Percentiles rank a stretch among this genome's conserved stretches.
Evolutionary conservation across 257 asterid genomes (phyloP).

Genomic region (Fraxinus anomala): DNA sequence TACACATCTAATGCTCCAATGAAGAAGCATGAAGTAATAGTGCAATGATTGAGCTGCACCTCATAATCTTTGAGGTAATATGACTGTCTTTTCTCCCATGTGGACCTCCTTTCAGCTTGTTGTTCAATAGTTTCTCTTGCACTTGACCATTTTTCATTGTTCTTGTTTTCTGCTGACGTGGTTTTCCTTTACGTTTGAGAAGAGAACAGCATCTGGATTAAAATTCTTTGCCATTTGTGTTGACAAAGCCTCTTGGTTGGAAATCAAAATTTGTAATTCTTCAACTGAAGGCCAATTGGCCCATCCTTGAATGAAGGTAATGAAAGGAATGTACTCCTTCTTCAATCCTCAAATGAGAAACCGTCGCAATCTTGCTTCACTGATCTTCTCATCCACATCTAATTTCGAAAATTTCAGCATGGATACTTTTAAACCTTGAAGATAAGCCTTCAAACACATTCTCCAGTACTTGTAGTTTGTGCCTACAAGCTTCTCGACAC

Average conservation of each 20-base stretch:
- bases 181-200: too few species aligned
- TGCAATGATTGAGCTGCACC: too few species aligned
- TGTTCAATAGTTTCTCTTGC: too few species aligned
- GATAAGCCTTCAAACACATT: slow-evolving; percentile 26
- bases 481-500: slow-evolving; percentile 26
- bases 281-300: not conserved
- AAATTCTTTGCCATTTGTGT: too few species aligned
- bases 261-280: slow-evolving; percentile 4
- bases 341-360: slow-evolving; percentile 27
- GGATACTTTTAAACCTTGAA: slow-evolving; percentile 27
- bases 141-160: too few species aligned
- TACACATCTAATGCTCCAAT: too few species aligned
- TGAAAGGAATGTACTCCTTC: slow-evolving; percentile 14
- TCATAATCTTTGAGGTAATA: too few species aligned
- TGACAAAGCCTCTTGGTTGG: not conserved
- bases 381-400: slow-evolving; percentile 1
- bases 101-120: too few species aligned
- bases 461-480: slow-evolving; percentile 22
- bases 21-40: too few species aligned
- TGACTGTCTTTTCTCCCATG: too few species aligned
- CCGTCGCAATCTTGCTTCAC: not conserved
- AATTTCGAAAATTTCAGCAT: slow-evolving; percentile 28
- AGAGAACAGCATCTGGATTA: too few species aligned
- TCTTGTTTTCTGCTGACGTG: too few species aligned
- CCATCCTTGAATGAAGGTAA: slow-evolving; percentile 22